phyloP scores from a whole-genome alignment of 768 basidiomycete species.

The Mrakia blollopis region DNA sequence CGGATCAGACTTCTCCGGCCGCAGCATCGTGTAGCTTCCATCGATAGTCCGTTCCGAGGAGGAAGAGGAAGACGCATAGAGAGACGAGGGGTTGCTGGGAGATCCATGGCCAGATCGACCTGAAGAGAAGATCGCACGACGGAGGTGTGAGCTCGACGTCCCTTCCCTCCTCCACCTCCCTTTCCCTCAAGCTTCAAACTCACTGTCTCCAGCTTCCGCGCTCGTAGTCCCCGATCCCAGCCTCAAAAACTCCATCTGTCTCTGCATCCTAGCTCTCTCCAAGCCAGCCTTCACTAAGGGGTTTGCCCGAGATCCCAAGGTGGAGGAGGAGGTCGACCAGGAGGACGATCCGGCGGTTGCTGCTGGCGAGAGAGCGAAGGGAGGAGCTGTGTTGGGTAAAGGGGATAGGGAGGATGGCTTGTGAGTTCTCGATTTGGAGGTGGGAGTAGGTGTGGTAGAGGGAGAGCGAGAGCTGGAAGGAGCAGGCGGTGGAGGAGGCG shows the following conservation, averaged over 20 bases:
- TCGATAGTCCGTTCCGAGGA: constrained; percentile 13
- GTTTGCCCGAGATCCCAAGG: background rate
- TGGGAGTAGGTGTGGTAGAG: background rate
- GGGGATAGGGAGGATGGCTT: background rate
- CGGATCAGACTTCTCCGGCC: constrained; percentile 15
- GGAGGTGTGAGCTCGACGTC: background rate
- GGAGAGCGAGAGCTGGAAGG: background rate
- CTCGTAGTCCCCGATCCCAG: background rate
- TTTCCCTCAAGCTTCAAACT: background rate
- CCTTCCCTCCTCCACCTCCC: background rate
- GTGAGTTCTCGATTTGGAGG: background rate
- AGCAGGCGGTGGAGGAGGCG: background rate
- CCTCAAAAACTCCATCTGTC: background rate
- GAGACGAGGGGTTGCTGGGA: background rate
- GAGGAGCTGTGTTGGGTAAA: background rate
- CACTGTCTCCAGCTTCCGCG: background rate
- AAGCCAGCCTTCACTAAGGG: background rate
- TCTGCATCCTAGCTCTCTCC: background rate
- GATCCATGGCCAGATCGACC: background rate
- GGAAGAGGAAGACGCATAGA: constrained; percentile 8
- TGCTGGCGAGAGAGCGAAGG: background rate
- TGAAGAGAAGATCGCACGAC: background rate
- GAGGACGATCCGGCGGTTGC: background rate
- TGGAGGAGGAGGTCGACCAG: background rate
- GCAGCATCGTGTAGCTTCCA: constrained; percentile 11